A percentile compares a stretch with the other conserved stretches of the same genome.
Conservation (phyloP, 768 basidiomycete species). For the Leccinum disarticulatum region DNA sequence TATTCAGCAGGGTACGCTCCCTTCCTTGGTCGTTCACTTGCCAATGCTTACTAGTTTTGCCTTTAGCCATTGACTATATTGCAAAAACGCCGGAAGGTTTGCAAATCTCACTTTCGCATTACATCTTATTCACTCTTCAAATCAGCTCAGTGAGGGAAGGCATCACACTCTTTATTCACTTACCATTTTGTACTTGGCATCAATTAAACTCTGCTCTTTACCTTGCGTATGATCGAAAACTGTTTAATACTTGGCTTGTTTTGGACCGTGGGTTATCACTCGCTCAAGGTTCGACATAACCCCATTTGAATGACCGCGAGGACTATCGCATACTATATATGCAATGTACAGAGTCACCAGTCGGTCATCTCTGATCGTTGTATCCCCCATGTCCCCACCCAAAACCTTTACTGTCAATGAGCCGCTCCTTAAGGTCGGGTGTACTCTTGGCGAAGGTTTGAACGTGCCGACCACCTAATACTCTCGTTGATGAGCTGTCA, state of each 20-base stretch:
- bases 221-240: neutral
- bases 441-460: slow-evolving; percentile 63
- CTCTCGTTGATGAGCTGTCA: neutral
- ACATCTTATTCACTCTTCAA: slow-evolving; percentile 15
- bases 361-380: neutral
- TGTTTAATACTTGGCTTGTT: neutral
- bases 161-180: slow-evolving; percentile 9
- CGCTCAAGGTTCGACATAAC: slow-evolving; percentile 6
- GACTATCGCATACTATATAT: slow-evolving; percentile 11
- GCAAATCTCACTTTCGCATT: slow-evolving; percentile 17
- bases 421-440: slow-evolving; percentile 53
- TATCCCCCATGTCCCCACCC: slow-evolving; percentile 10
- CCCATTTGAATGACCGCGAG: slow-evolving; percentile 8
- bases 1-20: slow-evolving; percentile 79
- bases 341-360: neutral
- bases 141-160: slow-evolving; percentile 46
- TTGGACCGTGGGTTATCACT: slow-evolving; percentile 6
- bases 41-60: slow-evolving; percentile 9
- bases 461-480: neutral
- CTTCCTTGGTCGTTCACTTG: neutral
- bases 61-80: slow-evolving; percentile 90
- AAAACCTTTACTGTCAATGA: slow-evolving; percentile 25
- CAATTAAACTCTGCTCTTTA: slow-evolving; percentile 16
- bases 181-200: slow-evolving; percentile 21
- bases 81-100: slow-evolving; percentile 87